Evolutionary conservation across 305 asterid species (phyloP).

Genomic region (Caryopteris hybrid): DNA sequence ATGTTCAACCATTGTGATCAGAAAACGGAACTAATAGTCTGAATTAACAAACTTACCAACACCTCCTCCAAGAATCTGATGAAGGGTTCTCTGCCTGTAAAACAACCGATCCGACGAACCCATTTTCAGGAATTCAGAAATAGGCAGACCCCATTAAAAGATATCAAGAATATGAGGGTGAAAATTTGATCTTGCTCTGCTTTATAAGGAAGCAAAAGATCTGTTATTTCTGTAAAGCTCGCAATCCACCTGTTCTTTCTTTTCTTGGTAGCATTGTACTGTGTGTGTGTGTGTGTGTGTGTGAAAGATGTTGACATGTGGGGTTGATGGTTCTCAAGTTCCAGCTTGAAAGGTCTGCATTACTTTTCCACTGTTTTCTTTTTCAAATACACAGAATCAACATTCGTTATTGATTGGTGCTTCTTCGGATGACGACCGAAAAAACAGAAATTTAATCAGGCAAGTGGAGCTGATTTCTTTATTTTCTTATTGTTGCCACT

Average conservation of each 20-base stretch:
- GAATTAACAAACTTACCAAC: constrained; percentile 42
- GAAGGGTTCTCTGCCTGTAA: constrained; percentile 51
- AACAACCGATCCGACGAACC: constrained; percentile 49
- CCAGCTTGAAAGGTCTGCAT: constrained; percentile 28
- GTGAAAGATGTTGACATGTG: constrained; percentile 17
- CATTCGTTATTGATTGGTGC: constrained; percentile 9
- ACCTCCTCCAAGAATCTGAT: constrained; percentile 78
- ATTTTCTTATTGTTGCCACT: background rate
- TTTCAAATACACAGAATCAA: background rate
- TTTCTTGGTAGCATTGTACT: background rate
- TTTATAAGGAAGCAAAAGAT: constrained; percentile 11
- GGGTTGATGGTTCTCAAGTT: constrained; percentile 26
- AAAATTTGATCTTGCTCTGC: constrained; percentile 12
- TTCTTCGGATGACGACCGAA: constrained; percentile 6
- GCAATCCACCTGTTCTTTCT: constrained; percentile 2
- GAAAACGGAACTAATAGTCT: background rate
- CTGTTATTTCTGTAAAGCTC: constrained; percentile 22
- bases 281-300: background rate
- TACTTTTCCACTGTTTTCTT: constrained; percentile 15
- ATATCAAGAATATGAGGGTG: constrained; percentile 6
- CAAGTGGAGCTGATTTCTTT: background rate
- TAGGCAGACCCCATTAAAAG: constrained; percentile 13
- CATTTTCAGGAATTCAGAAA: constrained; percentile 37
- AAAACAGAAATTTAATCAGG: background rate
- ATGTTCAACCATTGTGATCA: too few species aligned